A percentile compares a stretch with the other conserved stretches of the same genome.
Conservation (phyloP, 176 grass and related monocot genomes). For the Eleusine coracana region DNA sequence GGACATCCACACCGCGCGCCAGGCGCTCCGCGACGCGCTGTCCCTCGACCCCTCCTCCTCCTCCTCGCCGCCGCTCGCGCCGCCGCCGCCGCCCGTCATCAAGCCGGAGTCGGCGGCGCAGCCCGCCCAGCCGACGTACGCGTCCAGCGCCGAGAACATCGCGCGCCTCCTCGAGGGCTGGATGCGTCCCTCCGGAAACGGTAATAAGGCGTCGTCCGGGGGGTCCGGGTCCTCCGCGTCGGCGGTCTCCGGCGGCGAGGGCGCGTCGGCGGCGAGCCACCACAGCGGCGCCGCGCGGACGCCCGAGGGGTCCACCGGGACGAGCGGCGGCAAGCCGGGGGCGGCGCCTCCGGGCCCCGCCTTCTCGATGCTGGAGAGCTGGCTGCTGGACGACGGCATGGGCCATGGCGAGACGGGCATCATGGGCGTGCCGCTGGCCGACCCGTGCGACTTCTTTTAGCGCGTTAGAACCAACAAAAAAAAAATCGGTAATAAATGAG, state of each 20-base stretch:
- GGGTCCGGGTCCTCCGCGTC: conserved; percentile 34
- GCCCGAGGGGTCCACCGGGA: conserved; percentile 35
- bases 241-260: conserved; percentile 39
- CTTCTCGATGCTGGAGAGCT: conserved; percentile 73
- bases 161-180: conserved; percentile 73
- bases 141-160: conserved; percentile 84
- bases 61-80: neutral
- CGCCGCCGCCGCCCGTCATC: neutral
- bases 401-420: conserved; percentile 57
- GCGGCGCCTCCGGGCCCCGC: conserved; percentile 9
- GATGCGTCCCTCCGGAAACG: conserved; percentile 38
- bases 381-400: conserved; percentile 75
- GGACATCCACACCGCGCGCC: conserved; percentile 83
- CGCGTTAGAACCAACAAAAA: neutral
- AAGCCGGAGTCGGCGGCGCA: neutral
- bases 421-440: conserved; percentile 57
- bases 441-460: conserved; percentile 64
- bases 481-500: neutral
- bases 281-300: conserved; percentile 34
- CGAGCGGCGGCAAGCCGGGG: conserved; percentile 27
- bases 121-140: conserved; percentile 41
- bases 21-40: conserved; percentile 76
- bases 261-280: conserved; percentile 46
- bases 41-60: conserved; percentile 41
- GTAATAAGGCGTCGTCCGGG: conserved; percentile 27